These are phyloP conservation scores for Prosopis cineraria DNA, from an alignment of 306 rosid genomes.

Conservation along the genomic window DNA sequence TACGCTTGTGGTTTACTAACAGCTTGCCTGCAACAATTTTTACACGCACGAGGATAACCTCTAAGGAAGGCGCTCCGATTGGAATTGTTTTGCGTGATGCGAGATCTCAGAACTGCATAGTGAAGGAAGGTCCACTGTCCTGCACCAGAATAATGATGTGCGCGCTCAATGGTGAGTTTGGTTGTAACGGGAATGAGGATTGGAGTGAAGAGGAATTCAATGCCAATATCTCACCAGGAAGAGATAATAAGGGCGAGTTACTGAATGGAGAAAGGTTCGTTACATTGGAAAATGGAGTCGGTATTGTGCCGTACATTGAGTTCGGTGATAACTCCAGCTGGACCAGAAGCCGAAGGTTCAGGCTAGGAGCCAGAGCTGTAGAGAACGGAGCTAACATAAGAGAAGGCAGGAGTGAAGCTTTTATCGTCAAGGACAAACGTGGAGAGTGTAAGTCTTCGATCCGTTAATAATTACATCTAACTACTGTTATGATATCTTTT, in stretches of 20 bases:
- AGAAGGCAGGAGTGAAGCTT: slow-evolving; percentile 61
- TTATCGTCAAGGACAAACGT: slow-evolving; percentile 62
- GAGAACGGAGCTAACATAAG: slow-evolving; percentile 39
- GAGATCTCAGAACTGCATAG: slow-evolving; percentile 33
- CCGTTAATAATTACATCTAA: no score
- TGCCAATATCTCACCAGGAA: slow-evolving; percentile 38
- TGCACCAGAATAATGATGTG: slow-evolving; percentile 51
- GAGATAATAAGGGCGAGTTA: slow-evolving; percentile 58
- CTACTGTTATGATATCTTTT: background rate
- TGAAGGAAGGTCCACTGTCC: slow-evolving; percentile 49
- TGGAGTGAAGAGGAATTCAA: slow-evolving; percentile 60
- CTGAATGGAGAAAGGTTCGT: slow-evolving; percentile 48
- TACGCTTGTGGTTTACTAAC: slow-evolving; percentile 38
- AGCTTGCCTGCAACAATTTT: slow-evolving; percentile 29
- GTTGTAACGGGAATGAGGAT: slow-evolving; percentile 45
- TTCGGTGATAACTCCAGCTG: slow-evolving; percentile 76
- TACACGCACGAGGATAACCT: slow-evolving; percentile 25
- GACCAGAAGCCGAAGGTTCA: slow-evolving; percentile 53
- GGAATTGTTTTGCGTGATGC: slow-evolving; percentile 52
- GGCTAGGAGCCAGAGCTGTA: slow-evolving; percentile 57
- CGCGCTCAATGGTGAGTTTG: slow-evolving; percentile 54
- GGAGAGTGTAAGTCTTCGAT: slow-evolving; percentile 62
- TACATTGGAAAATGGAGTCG: slow-evolving; percentile 52
- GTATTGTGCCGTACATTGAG: slow-evolving; percentile 5
- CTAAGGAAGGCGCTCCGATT: slow-evolving; percentile 33